Evolutionary conservation across 1,139 yeast genomes (phyloP), one percentile per base, ranked within the genome.

Genomic region (Diutina siamensis): DNA sequence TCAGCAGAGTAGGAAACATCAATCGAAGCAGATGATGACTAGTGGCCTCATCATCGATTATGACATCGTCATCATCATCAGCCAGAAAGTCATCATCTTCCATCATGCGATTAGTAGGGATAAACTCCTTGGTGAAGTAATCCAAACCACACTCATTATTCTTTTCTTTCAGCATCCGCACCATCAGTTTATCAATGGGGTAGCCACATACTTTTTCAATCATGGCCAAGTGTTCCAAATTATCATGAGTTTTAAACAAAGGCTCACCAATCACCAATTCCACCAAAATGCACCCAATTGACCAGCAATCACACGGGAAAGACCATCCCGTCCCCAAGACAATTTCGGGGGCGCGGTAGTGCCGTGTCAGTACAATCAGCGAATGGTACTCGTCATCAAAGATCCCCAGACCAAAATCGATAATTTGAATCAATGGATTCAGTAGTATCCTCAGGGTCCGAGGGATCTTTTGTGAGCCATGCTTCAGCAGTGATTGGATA

Each of bases 211-310:
- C 76, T 52, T 78, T 80, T 61, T 92, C 94, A 84, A 94, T 92
- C 83, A 94, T 80, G 15, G 95, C 95, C 59, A 94, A 70, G 64
- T 94, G 98, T 61, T 92, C 97, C 48, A 81, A 67, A 60, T 92
- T 89, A 57, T 92, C 97, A 61, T 92, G 97, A 1, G 97, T 94
- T 53, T 86, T 89, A 62, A 92, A 94, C 31, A 94, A 65, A 0
- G 97, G 96, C 55, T 87, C 95, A n/a, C 98, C 99, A 28, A 94
- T 86, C 45, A 86, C 81, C 46, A 94, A 66, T 63, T 94, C 98
- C 12, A 88, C 89, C 41, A 94, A 66, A 15, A 94, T 88, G 61
- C 98, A 89, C 1, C 97, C 99, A 47, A 92, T 74, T 1, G 96
- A 86, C 99, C 98, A 94, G 65, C 92, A 69, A 62, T 94, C 99